phyloP scores from a whole-genome alignment of 2,329 filamentous ascomycete genomes.

The Drechslerella coelobrocha region DNA sequence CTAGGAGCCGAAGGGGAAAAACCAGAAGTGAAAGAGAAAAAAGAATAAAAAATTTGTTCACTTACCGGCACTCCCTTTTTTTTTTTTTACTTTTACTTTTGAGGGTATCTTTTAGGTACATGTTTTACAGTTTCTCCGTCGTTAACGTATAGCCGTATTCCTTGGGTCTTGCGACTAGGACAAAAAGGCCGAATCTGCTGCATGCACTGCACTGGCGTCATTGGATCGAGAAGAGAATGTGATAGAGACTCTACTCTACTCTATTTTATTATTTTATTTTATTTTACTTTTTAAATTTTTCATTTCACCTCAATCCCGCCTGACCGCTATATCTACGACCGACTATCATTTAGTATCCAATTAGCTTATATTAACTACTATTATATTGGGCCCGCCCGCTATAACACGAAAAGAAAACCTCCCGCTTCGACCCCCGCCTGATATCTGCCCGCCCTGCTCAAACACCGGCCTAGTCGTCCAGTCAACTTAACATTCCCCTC shows the following conservation, averaged over 20 bases:
- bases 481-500: background rate
- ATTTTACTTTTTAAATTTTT: background rate
- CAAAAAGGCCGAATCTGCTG: slow-evolving; percentile 1
- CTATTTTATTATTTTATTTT: background rate
- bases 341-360: background rate
- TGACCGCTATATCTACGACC: background rate
- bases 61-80: background rate
- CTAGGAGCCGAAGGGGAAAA: background rate
- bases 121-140: background rate
- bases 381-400: slow-evolving; percentile 9
- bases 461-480: slow-evolving; percentile 1
- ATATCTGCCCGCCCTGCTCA: slow-evolving; percentile 30
- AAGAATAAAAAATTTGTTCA: slow-evolving; percentile 5
- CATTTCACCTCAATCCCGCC: background rate
- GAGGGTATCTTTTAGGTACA: background rate
- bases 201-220: slow-evolving; percentile 2
- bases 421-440: slow-evolving; percentile 32
- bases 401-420: slow-evolving; percentile 28
- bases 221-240: background rate
- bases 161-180: background rate
- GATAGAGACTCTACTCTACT: no score
- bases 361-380: slow-evolving; percentile 10
- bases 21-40: background rate
- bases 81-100: background rate
- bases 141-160: background rate